phyloP scores from a whole-genome alignment of 202 grass and related monocot genomes.

The Bolboschoenoplectus hybrid region DNA sequence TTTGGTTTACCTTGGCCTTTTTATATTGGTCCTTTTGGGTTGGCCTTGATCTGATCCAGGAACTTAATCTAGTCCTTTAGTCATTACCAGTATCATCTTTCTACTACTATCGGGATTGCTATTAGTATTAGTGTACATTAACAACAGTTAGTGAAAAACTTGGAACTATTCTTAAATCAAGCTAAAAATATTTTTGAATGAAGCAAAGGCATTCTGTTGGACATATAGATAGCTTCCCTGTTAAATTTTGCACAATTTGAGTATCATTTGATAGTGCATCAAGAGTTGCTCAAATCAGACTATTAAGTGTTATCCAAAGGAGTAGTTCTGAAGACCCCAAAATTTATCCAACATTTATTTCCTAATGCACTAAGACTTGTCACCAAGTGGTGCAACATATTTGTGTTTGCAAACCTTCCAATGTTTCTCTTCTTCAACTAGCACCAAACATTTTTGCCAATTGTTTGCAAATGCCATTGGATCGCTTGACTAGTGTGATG shows the following conservation, averaged over 20 bases:
- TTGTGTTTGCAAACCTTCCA: not conserved
- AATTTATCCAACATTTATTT: not conserved
- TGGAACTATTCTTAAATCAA: not conserved
- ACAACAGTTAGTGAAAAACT: not conserved
- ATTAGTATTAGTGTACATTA: not conserved
- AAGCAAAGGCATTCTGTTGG: not conserved
- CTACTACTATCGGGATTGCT: not conserved
- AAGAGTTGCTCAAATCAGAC: not conserved
- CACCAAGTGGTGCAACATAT: not conserved
- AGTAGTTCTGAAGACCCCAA: not conserved
- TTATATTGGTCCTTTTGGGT: not conserved
- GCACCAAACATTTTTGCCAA: not conserved
- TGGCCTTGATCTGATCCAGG: not conserved
- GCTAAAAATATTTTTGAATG: not conserved
- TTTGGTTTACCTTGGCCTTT: not conserved
- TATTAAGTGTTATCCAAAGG: not conserved
- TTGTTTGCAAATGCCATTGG: not conserved
- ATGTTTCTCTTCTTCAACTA: not conserved
- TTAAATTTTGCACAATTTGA: slow-evolving; percentile 14
- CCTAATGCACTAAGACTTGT: not conserved
- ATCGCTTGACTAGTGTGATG: not conserved
- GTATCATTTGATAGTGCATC: not conserved
- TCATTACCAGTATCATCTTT: not conserved
- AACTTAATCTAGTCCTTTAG: not conserved
- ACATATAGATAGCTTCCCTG: not conserved